Conservation (phyloP, 345 rosid species). For the Arabis hirsuta region DNA sequence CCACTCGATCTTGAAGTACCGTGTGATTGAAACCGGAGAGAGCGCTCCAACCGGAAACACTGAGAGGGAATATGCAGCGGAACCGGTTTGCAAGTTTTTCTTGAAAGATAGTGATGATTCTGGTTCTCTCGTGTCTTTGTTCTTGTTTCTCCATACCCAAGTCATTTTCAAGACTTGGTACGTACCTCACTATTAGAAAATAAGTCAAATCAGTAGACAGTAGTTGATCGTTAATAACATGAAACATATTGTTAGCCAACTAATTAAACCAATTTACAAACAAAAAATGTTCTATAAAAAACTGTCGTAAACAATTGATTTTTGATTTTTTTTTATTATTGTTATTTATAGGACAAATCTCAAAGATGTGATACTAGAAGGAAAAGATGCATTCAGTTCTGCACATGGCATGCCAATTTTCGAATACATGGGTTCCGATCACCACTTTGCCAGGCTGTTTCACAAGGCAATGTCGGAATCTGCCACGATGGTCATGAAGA, state of each 20-base stretch:
- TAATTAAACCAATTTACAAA: not conserved
- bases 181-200: not conserved
- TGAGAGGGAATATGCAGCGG: slow-evolving; percentile 31
- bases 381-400: slow-evolving; percentile 60
- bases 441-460: slow-evolving; percentile 51
- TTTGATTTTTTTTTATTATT: no score
- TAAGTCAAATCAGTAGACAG: not conserved
- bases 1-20: slow-evolving; percentile 52
- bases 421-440: slow-evolving; percentile 51
- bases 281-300: not conserved
- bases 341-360: slow-evolving; percentile 43
- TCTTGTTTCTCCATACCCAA: slow-evolving; percentile 23
- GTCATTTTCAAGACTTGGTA: slow-evolving; percentile 41
- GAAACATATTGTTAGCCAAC: not conserved
- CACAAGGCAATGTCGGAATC: slow-evolving; percentile 54
- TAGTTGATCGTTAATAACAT: not conserved
- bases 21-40: slow-evolving; percentile 23
- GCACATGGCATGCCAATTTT: slow-evolving; percentile 58
- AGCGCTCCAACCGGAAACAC: slow-evolving; percentile 18
- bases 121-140: slow-evolving; percentile 36
- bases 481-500: slow-evolving; percentile 48
- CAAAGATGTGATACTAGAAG: slow-evolving; percentile 56
- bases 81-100: slow-evolving; percentile 42
- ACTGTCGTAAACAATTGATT: not conserved
- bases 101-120: slow-evolving; percentile 38